Conservation (phyloP, 192 early-diverging fungal genomes). For the Coemansia sp. region DNA sequence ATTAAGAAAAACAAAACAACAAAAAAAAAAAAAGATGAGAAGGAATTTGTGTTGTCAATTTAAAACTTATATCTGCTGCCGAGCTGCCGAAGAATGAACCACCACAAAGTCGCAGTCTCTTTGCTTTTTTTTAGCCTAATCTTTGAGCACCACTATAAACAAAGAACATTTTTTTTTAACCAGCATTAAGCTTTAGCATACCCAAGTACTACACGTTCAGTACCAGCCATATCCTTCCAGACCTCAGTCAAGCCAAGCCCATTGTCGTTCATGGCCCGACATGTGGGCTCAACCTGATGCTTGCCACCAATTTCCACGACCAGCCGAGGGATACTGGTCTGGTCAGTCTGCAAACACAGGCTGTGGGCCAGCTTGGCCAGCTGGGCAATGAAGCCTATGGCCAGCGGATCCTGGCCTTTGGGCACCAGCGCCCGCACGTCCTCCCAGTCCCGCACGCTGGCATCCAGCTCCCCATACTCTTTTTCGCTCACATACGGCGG, state of each 20-base stretch:
- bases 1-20: conserved; percentile 1
- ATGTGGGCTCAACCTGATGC: conserved; percentile 61
- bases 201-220: conserved; percentile 64
- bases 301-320: conserved; percentile 82
- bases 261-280: conserved; percentile 45
- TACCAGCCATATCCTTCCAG: conserved; percentile 78
- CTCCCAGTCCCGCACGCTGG: conserved; percentile 84
- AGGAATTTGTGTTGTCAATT: background rate
- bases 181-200: no score
- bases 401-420: conserved; percentile 25
- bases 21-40: conserved; percentile 1
- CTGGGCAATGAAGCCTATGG: conserved; percentile 22
- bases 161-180: no score
- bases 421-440: conserved; percentile 70
- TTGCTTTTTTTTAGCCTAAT: no score
- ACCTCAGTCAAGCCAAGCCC: conserved; percentile 61
- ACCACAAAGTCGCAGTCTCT: no score
- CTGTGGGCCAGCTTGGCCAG: conserved; percentile 28
- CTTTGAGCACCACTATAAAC: no score
- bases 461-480: conserved; percentile 66
- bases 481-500: conserved; percentile 81
- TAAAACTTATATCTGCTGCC: no score
- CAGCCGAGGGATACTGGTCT: conserved; percentile 56
- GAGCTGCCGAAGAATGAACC: no score
- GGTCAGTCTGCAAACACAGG: conserved; percentile 2